Base-by-base conservation (phyloP, 2,329 filamentous ascomycete genomes). In the Arachnopeziza araneosa region DNA sequence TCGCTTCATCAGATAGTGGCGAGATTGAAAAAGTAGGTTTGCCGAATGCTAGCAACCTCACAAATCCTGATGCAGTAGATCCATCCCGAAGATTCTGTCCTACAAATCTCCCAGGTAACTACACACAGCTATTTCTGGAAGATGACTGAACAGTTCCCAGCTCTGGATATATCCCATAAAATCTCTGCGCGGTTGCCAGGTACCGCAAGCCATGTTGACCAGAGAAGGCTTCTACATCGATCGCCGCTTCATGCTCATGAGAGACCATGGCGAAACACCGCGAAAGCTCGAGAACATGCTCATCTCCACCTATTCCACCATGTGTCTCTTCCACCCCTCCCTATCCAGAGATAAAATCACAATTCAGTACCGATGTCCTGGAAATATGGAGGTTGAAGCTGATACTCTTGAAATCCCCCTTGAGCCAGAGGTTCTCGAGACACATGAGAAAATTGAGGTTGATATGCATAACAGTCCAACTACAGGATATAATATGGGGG, bases 131-230 rank as follows among this genome's bases (percentile, higher is more conserved):
- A 62, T 58, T 44, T n/a, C 30, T 21, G 22, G 17, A 55, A 44
- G 12, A 21, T 55, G 8, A 50, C 22, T 21, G 44, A 9, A 32
- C 53, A 10, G 55, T 6, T 22, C 6, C 12, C 64, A 87, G 83
- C 78, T 91, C 44, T 89, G 86, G 73, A 79, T 88, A 54, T 90
- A 91, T 71, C 88, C 89, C 50, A 86, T 91, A 75, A 91, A 91
- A 71, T 86, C 81, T 8, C 79, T 91, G n/a, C 83, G 85, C 44
- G 83, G 82, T 55, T 81, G 87, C 57, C 72, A 78, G 21, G 75
- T 91, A 32, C 61, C 76, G 4, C 72, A 75, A 0, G 79, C 85
- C 2, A 73, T 74, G n/a, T 73, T 90, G 53, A 82, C 81, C 5
- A 77, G 78, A n/a, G 80, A 84, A 63, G 88, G 88, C 17, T 78